These are phyloP conservation scores for Amphichorda felina DNA, from an alignment of 2,329 filamentous ascomycete species.

Conservation along the genomic window DNA sequence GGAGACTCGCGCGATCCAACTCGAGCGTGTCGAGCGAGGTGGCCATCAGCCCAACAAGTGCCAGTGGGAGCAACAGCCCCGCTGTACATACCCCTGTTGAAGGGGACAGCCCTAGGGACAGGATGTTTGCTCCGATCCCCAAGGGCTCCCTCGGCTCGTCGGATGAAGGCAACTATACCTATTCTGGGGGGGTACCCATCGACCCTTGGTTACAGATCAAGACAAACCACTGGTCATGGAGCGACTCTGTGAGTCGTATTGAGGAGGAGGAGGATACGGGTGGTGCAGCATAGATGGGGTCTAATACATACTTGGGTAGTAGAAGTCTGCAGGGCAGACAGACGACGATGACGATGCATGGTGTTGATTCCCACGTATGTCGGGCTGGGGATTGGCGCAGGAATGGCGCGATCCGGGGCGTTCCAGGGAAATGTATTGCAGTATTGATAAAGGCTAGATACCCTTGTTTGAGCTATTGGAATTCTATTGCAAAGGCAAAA, in stretches of 20 bases:
- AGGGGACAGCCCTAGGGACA: slow-evolving; percentile 17
- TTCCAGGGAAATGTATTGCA: not conserved
- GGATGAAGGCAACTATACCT: slow-evolving; percentile 16
- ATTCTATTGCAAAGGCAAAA: not conserved
- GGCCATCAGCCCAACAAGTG: slow-evolving; percentile 21
- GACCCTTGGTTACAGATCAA: slow-evolving; percentile 23
- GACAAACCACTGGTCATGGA: slow-evolving; percentile 19
- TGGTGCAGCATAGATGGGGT: not conserved
- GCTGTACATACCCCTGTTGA: slow-evolving; percentile 24
- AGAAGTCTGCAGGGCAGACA: too few relatives aligned
- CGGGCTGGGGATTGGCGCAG: too few relatives aligned
- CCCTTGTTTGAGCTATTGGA: slow-evolving; percentile 1
- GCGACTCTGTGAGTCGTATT: slow-evolving; percentile 20
- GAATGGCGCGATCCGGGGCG: too few relatives aligned
- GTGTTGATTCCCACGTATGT: too few relatives aligned
- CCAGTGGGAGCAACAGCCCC: slow-evolving; percentile 21
- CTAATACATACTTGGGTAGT: too few relatives aligned
- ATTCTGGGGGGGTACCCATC: slow-evolving; percentile 14
- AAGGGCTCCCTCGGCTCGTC: slow-evolving; percentile 8
- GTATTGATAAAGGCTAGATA: slow-evolving; percentile 1
- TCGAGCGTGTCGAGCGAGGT: slow-evolving; percentile 23
- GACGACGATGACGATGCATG: too few relatives aligned
- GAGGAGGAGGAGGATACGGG: slow-evolving; percentile 17
- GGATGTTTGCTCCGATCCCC: not conserved
- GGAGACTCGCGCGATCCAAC: slow-evolving; percentile 11